These are phyloP conservation scores for Biancaea sappan DNA, from an alignment of 306 rosid genomes.

Conservation along the genomic window DNA sequence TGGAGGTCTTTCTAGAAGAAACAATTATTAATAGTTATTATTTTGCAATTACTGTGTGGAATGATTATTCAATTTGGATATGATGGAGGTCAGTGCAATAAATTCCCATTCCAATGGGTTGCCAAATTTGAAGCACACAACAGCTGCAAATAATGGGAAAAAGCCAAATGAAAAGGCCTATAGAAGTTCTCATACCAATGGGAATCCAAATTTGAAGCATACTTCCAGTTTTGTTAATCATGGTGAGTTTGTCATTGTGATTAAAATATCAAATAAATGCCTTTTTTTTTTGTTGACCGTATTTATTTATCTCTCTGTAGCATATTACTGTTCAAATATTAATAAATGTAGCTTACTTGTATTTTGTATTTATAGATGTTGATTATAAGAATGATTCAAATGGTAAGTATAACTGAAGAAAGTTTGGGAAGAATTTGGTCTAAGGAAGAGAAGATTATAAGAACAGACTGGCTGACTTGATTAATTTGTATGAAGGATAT, in stretches of 20 bases:
- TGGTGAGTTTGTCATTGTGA: conserved; percentile 53
- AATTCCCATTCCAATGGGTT: conserved; percentile 59
- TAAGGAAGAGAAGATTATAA: not conserved
- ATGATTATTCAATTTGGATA: conserved; percentile 51
- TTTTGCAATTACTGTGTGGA: conserved; percentile 25
- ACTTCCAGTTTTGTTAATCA: conserved; percentile 68
- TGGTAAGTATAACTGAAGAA: conserved; percentile 1
- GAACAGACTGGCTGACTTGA: not conserved
- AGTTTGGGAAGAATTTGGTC: conserved; percentile 1
- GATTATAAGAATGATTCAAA: not conserved
- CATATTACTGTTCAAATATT: not conserved
- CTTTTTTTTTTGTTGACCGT: not conserved
- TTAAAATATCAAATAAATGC: not conserved
- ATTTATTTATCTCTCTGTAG: conserved; percentile 5
- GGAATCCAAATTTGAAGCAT: conserved; percentile 54
- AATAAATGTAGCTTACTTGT: conserved; percentile 3
- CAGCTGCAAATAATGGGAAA: conserved; percentile 54
- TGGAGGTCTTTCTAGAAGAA: conserved; percentile 44
- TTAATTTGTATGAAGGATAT: not conserved
- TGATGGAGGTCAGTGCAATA: conserved; percentile 61
- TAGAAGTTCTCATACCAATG: conserved; percentile 36
- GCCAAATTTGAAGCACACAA: conserved; percentile 51
- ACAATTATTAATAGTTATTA: conserved; percentile 16
- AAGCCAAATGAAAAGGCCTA: conserved; percentile 42
- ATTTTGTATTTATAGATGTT: conserved; percentile 13